Conservation (phyloP, 2,329 filamentous ascomycete genomes). For the Fusarium sp. region DNA sequence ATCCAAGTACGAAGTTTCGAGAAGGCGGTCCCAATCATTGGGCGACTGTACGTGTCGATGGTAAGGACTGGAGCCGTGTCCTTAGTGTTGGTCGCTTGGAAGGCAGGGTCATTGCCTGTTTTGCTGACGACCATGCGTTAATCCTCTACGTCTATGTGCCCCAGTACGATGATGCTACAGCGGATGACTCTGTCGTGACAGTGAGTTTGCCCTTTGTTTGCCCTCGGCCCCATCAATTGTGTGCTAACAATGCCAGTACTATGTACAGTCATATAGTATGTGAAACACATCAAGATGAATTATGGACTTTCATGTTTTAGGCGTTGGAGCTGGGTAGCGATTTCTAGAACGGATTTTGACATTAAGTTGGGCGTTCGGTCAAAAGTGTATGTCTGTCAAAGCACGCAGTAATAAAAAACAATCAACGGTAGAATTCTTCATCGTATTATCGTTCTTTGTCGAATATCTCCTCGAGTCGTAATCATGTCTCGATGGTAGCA, state of each 20-base stretch:
- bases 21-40: constrained; percentile 82
- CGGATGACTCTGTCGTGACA: constrained; percentile 79
- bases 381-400: background rate
- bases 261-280: constrained; percentile 55
- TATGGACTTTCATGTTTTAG: background rate
- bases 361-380: background rate
- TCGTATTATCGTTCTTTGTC: constrained; percentile 33
- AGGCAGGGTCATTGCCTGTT: constrained; percentile 92
- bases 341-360: background rate
- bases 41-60: constrained; percentile 91
- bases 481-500: constrained; percentile 20
- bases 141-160: constrained; percentile 86
- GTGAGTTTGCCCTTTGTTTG: constrained; percentile 53
- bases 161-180: constrained; percentile 71
- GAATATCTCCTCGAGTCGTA: constrained; percentile 17
- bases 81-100: constrained; percentile 90
- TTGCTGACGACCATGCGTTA: constrained; percentile 81
- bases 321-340: constrained; percentile 16
- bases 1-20: constrained; percentile 83
- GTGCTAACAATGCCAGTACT: constrained; percentile 50
- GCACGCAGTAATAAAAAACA: background rate
- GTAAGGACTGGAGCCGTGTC: constrained; percentile 93
- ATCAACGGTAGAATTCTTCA: constrained; percentile 13
- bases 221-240: too few relatives aligned
- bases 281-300: constrained; percentile 14